Conservation (phyloP, 352 stramenopile species). For the Globisporangium splendens region DNA sequence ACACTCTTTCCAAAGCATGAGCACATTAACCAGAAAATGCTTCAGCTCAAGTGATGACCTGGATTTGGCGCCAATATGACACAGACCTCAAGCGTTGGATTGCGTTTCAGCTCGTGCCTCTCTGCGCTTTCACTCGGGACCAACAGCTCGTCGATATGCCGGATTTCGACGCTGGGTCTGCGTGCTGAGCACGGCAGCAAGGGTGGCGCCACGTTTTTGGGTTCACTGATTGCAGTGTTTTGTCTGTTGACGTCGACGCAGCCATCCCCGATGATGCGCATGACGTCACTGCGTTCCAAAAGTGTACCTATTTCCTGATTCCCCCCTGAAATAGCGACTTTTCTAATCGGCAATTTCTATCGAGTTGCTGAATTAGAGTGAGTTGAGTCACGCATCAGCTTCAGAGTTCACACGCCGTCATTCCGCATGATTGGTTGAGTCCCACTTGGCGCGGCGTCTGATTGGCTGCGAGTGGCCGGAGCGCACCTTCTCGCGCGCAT, state of each 20-base stretch:
- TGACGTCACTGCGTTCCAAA: neutral
- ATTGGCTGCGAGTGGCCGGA: slow-evolving; percentile 2
- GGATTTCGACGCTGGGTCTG: too few species aligned
- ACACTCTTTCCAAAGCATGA: too few species aligned
- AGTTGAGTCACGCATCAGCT: slow-evolving; percentile 2
- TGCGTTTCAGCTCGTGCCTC: too few species aligned
- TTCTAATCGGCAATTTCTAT: neutral
- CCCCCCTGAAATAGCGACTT: neutral
- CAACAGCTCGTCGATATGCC: too few species aligned
- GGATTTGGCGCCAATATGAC: too few species aligned
- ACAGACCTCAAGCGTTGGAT: too few species aligned
- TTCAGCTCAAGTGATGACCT: too few species aligned
- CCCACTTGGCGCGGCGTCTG: neutral
- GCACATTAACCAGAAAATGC: too few species aligned
- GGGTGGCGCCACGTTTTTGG: too few species aligned
- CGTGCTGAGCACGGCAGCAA: too few species aligned
- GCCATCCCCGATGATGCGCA: neutral
- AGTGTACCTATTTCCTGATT: slow-evolving; percentile 3
- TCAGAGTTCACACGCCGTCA: neutral
- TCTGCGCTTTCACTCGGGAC: too few species aligned
- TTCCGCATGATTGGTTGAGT: neutral
- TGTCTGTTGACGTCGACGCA: slow-evolving; percentile 6
- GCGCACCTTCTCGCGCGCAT: slow-evolving; percentile 13
- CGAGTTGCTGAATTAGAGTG: neutral
- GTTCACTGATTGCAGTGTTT: neutral